A percentile compares a stretch with the other conserved stretches of the same genome.
phyloP scores from a whole-genome alignment of 371 early-diverging fungal genomes.

The Mortierella sp. region DNA sequence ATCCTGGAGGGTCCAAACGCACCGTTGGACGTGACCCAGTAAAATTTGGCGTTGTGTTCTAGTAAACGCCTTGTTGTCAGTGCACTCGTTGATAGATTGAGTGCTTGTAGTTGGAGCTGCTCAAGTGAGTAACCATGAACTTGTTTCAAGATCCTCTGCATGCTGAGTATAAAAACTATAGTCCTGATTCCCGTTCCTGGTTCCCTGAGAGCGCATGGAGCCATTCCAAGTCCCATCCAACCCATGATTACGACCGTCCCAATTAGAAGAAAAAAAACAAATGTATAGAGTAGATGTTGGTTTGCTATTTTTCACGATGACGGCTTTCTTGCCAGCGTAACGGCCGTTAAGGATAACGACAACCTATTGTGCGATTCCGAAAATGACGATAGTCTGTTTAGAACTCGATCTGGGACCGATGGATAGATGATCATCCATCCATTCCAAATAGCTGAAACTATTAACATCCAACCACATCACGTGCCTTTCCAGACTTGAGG shows the following conservation, averaged over 20 bases:
- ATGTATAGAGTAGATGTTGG: conserved; percentile 38
- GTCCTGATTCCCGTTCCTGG: conserved; percentile 4
- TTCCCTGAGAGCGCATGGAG: background rate
- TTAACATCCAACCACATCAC: conserved; percentile 11
- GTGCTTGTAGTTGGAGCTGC: no score
- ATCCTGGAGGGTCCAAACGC: background rate
- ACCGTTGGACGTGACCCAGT: background rate
- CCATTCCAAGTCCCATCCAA: background rate
- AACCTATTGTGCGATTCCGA: conserved; percentile 70
- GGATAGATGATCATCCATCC: conserved; percentile 20
- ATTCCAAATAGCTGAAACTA: conserved; percentile 5
- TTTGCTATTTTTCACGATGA: conserved; percentile 93
- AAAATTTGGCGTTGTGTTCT: no score
- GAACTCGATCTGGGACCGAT: conserved; percentile 11
- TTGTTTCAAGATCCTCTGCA: background rate
- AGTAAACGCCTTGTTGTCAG: no score
- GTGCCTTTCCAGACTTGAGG: conserved; percentile 35
- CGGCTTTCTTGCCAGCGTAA: conserved; percentile 99
- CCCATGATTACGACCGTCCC: background rate
- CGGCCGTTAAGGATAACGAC: conserved; percentile 97
- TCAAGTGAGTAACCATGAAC: no score
- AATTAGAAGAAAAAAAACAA: conserved; percentile 1
- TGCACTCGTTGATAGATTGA: no score
- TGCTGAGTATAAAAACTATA: background rate
- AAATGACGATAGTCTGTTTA: conserved; percentile 6